Conservation (phyloP, 176 grass and related monocot species). For the Elaeis guineensis region DNA sequence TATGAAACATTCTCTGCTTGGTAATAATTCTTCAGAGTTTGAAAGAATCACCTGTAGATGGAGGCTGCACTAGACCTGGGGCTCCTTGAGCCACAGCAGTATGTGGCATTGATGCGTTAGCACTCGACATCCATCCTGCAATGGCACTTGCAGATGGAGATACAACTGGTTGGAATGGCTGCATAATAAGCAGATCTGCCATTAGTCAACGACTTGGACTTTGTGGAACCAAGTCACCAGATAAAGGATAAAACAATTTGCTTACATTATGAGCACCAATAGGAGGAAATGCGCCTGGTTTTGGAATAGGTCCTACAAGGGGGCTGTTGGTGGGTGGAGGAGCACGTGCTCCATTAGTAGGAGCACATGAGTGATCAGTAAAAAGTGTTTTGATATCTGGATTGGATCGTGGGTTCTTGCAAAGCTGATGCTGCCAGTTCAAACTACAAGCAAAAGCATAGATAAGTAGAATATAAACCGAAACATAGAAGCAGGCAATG, state of each 20-base stretch:
- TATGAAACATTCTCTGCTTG: no score
- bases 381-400: conserved; percentile 99
- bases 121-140: conserved; percentile 96
- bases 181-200: conserved; percentile 9
- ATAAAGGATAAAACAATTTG: no score
- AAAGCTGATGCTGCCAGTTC: conserved; percentile 99
- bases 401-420: conserved; percentile 97
- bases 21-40: no score
- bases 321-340: conserved; percentile 77
- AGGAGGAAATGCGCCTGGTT: conserved; percentile 85
- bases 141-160: conserved; percentile 92
- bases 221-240: no score
- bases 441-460: conserved; percentile 43
- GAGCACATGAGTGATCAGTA: conserved; percentile 94
- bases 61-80: conserved; percentile 68
- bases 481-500: no score
- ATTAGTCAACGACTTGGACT: no score
- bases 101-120: conserved; percentile 76
- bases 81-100: conserved; percentile 75
- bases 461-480: no score
- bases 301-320: conserved; percentile 84
- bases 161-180: conserved; percentile 95
- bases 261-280: conserved; percentile 82
- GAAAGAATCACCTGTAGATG: conserved; percentile 47
- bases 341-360: conserved; percentile 78